Base-by-base conservation (phyloP, 2,329 filamentous ascomycete species). In the Stagonosporopsis cucurbitacearum region DNA sequence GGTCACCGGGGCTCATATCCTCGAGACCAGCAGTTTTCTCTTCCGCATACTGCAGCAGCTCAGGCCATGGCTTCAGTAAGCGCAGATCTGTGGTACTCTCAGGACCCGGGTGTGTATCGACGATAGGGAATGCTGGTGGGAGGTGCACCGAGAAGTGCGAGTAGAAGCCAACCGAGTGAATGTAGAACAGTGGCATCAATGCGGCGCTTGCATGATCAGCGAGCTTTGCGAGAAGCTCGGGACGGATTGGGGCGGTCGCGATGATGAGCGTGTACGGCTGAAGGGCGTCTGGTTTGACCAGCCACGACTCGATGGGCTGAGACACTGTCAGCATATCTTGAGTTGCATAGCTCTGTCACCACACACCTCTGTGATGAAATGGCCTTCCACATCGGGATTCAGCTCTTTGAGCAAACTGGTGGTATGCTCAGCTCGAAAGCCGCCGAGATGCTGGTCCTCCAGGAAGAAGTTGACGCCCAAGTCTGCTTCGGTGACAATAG, bases 401-500 rank as follows among this genome's bases (percentile, higher is more conserved):
- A 99, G 81, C 75, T 99, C 96, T 59, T 87, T 82, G 39, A 99
- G 81, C 50, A 94, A 81, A 59, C 88, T 87, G 54, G 88, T 88
- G 50, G 89, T 90, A 71, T 90, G 88, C 72, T 92, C 84, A 1
- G 94, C 91, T 64, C 95, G 87, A 23, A 87, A 87, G 68, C 87
- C 88, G 49, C 92, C 93, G 33, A 96, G 74, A 62, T 87, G 89
- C 44, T 82, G 80, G 66, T 95, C 87, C 58, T 96, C 91, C 0
- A 99, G 81, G 70, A 99, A 99, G 82, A 99, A 99, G 78, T 99
- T 99, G 60, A 97, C 89, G 4, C 96, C 95, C 36, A 99, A 80
- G 69, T 99, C 95, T 37, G 87, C 82, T 64, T 96, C 88, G 1
- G 80, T 81, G n/a, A 99, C 93, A 2, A 83, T 75, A 1, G 87